Evolutionary conservation across 805 yeast species (phyloP).

Genomic region (Candida maesae): DNA sequence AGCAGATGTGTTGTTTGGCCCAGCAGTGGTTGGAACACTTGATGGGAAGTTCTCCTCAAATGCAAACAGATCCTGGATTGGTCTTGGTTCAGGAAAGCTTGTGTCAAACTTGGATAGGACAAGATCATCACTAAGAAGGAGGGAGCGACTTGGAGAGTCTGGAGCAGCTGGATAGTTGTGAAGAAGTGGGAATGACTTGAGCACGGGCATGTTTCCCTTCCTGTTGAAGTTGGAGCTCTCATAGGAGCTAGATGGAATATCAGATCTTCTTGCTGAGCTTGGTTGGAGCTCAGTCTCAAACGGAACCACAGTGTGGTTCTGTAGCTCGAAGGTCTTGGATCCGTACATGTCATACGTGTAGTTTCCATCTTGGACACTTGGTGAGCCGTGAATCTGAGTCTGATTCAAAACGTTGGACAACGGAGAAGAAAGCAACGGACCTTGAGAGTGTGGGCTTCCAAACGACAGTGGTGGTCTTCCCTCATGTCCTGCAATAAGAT

Average conservation of each 20-base stretch:
- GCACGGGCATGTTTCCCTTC: background rate
- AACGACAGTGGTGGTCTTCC: background rate
- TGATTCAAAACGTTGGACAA: background rate
- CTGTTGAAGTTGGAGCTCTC: slow-evolving; percentile 2
- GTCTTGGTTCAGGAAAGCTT: slow-evolving; percentile 20
- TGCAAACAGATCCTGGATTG: slow-evolving; percentile 17
- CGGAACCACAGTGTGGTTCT: slow-evolving; percentile 8
- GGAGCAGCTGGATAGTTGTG: background rate
- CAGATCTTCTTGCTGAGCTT: background rate
- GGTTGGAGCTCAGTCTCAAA: slow-evolving; percentile 11
- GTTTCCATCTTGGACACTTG: background rate
- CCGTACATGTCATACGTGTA: slow-evolving; percentile 2
- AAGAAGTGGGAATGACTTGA: background rate
- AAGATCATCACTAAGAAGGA: slow-evolving; percentile 12
- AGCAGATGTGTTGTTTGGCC: background rate
- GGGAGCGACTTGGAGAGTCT: background rate
- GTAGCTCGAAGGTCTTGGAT: background rate
- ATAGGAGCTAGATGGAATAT: slow-evolving; percentile 3
- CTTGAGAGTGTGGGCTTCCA: background rate
- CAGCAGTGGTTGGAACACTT: slow-evolving; percentile 7
- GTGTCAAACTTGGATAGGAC: slow-evolving; percentile 16
- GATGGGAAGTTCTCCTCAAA: slow-evolving; percentile 14
- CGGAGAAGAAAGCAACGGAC: background rate
- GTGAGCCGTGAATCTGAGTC: background rate
- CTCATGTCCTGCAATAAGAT: background rate